phyloP scores from a whole-genome alignment of 257 asterid genomes.

The Echium plantagineum region DNA sequence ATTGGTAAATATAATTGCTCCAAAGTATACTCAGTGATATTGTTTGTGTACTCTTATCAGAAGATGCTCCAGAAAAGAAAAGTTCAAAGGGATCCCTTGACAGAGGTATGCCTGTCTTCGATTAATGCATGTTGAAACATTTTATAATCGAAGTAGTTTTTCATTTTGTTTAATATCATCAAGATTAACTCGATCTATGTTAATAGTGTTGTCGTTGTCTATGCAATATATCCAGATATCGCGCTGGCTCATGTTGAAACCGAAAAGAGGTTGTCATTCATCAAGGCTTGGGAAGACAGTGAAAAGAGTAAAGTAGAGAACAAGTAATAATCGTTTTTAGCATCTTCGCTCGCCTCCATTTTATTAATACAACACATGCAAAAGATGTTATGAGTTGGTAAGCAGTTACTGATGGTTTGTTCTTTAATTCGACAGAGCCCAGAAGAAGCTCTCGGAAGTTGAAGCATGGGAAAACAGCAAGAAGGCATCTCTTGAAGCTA shows the following conservation, averaged over 20 bases:
- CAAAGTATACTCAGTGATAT: neutral
- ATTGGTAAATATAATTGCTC: too few species aligned
- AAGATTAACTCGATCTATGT: neutral
- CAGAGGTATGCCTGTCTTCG: conserved; percentile 38
- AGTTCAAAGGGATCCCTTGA: conserved; percentile 53
- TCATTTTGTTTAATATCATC: neutral
- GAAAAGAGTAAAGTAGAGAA: conserved; percentile 67
- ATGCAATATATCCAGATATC: conserved; percentile 32
- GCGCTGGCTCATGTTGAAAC: conserved; percentile 62
- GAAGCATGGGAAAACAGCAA: conserved; percentile 69
- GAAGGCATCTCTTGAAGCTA: conserved; percentile 58
- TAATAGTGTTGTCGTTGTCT: conserved; percentile 10
- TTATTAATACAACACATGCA: neutral
- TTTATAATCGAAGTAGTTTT: neutral
- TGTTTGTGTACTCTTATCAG: conserved; percentile 22
- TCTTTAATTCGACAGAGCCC: conserved; percentile 36
- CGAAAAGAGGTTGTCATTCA: conserved; percentile 49
- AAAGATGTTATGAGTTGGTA: neutral
- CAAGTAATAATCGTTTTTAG: conserved; percentile 35
- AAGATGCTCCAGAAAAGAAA: conserved; percentile 31
- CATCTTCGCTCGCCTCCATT: neutral
- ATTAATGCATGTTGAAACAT: neutral
- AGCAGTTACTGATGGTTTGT: neutral
- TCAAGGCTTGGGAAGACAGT: conserved; percentile 84
- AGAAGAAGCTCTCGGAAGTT: conserved; percentile 59